A percentile compares a stretch with the other conserved stretches of the same genome.
phyloP scores from a whole-genome alignment of 2,329 filamentous ascomycete genomes.

The Mycosphaerella sp. region DNA sequence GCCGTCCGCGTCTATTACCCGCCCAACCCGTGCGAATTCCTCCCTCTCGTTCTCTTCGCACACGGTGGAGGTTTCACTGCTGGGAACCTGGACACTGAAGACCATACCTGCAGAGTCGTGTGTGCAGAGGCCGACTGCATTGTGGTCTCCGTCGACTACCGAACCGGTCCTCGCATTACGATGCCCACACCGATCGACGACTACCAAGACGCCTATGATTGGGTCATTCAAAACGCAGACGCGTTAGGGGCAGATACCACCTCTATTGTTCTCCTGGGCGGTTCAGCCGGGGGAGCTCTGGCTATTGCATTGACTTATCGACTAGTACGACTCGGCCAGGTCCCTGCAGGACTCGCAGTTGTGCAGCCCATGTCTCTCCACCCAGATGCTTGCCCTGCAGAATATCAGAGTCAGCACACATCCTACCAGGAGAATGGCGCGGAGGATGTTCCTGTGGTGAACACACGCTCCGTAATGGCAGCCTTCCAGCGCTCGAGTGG shows the following conservation, averaged over 20 bases:
- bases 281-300: conserved; percentile 19
- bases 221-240: conserved; percentile 9
- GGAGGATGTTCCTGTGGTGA: neutral
- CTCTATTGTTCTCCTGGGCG: conserved; percentile 12
- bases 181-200: conserved; percentile 31
- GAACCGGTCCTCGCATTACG: conserved; percentile 10
- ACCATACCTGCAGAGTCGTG: conserved; percentile 32
- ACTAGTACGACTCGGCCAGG: neutral
- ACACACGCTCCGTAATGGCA: conserved; percentile 6
- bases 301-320: conserved; percentile 6
- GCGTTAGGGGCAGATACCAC: conserved; percentile 7
- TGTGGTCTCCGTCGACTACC: conserved; percentile 35
- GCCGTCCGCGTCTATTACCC: conserved; percentile 19
- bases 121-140: conserved; percentile 29
- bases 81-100: conserved; percentile 35
- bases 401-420: conserved; percentile 13
- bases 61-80: conserved; percentile 36
- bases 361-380: conserved; percentile 16
- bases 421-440: neutral
- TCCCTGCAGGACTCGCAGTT: conserved; percentile 8
- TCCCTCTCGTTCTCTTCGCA: conserved; percentile 34
- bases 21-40: neutral
- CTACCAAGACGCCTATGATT: conserved; percentile 11
- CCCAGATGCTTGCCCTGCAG: conserved; percentile 8
- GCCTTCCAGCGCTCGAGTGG: conserved; percentile 4